These are phyloP conservation scores for Ploettnerulaceae sp. DNA, from an alignment of 2,329 filamentous ascomycete genomes.

Conservation along the genomic window DNA sequence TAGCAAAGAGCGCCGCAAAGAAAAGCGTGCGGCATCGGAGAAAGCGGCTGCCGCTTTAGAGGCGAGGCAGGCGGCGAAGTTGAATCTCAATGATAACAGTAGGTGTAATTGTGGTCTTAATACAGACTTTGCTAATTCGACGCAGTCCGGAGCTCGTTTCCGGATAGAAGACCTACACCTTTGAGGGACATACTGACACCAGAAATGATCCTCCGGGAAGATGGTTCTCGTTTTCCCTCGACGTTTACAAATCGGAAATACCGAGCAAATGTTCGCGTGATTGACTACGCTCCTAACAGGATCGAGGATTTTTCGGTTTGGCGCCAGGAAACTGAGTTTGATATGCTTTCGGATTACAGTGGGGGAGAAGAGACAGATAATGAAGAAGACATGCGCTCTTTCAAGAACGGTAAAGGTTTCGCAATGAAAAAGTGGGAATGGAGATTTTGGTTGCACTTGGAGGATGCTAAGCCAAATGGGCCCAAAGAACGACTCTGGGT, in stretches of 20 bases:
- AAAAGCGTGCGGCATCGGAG: constrained; percentile 31
- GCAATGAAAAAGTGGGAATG: constrained; percentile 61
- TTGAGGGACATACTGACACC: constrained; percentile 34
- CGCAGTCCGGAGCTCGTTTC: constrained; percentile 43
- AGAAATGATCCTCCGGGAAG: constrained; percentile 40
- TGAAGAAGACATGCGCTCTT: constrained; percentile 22
- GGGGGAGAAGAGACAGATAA: constrained; percentile 30
- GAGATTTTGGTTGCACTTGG: constrained; percentile 74
- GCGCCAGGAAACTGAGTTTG: constrained; percentile 43
- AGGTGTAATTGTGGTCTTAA: constrained; percentile 7
- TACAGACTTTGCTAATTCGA: constrained; percentile 8
- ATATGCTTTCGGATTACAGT: constrained; percentile 43
- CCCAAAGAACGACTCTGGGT: constrained; percentile 55
- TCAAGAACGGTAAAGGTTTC: constrained; percentile 22
- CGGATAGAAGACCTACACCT: constrained; percentile 34
- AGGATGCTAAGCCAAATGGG: constrained; percentile 52
- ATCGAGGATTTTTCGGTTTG: constrained; percentile 66
- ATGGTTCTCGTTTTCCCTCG: constrained; percentile 38
- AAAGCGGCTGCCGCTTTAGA: constrained; percentile 30
- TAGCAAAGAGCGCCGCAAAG: constrained; percentile 28
- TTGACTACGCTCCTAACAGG: constrained; percentile 70
- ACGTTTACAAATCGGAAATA: constrained; percentile 75
- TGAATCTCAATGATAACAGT: constrained; percentile 36
- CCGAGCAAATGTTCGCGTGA: constrained; percentile 64
- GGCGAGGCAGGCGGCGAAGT: constrained; percentile 29